Conservation (phyloP, 148 eudicot species). For the Chenopodium formosanum region DNA sequence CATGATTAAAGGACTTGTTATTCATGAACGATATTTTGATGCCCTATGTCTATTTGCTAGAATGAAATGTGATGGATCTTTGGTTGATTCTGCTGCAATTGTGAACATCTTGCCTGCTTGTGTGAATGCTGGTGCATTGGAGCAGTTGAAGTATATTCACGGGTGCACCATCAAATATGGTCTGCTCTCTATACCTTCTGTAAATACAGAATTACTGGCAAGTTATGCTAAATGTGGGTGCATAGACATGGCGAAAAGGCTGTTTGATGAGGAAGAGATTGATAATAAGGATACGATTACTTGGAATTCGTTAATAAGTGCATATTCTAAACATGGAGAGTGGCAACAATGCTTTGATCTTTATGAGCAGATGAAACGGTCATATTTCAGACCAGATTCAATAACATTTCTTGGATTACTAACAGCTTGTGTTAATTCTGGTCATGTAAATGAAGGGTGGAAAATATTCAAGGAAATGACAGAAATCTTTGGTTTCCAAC, state of each 20-base stretch:
- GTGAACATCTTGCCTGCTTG: constrained; percentile 39
- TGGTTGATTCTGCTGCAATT: constrained; percentile 25
- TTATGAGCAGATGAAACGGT: constrained; percentile 31
- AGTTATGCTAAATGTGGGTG: constrained; percentile 47
- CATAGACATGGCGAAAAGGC: constrained; percentile 36
- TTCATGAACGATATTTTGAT: constrained; percentile 24
- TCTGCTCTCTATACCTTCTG: constrained; percentile 21
- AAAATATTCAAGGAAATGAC: constrained; percentile 34
- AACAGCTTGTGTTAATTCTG: constrained; percentile 43
- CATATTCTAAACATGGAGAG: constrained; percentile 39
- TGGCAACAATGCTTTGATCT: constrained; percentile 32
- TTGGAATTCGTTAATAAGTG: constrained; percentile 42
- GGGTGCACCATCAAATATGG: constrained; percentile 33
- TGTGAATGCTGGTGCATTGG: constrained; percentile 34
- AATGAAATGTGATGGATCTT: constrained; percentile 27
- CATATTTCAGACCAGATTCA: constrained; percentile 26
- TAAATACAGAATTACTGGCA: constrained; percentile 31
- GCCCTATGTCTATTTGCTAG: constrained; percentile 25
- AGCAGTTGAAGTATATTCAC: constrained; percentile 36
- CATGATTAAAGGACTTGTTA: constrained; percentile 34
- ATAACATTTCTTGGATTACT: constrained; percentile 39
- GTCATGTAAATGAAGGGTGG: constrained; percentile 29
- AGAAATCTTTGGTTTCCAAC: constrained; percentile 28
- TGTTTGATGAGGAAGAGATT: constrained; percentile 33
- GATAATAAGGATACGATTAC: constrained; percentile 30